Conservation (phyloP, 805 yeast genomes). For the Tetrapisispora arboricola region DNA sequence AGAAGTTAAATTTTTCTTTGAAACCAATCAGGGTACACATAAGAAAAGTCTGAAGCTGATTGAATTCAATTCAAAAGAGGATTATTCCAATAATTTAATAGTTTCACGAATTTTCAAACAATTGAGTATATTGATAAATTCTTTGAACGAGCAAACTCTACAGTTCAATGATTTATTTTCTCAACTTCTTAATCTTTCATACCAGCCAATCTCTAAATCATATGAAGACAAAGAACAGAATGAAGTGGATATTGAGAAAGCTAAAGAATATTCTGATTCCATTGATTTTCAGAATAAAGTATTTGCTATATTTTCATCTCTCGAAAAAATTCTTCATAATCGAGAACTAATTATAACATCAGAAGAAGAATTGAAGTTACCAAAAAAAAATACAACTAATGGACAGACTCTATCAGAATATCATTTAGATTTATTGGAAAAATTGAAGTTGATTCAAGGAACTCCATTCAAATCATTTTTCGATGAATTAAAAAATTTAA, state of each 20-base stretch:
- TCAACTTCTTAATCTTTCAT: background rate
- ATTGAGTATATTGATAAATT: slow-evolving; percentile 8
- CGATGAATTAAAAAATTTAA: slow-evolving; percentile 26
- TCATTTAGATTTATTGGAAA: slow-evolving; percentile 23
- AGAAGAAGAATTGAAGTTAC: slow-evolving; percentile 20
- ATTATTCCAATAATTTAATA: slow-evolving; percentile 15
- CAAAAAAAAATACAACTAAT: slow-evolving; percentile 10
- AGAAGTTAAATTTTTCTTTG: slow-evolving; percentile 18
- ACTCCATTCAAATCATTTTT: slow-evolving; percentile 23
- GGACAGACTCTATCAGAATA: slow-evolving; percentile 23
- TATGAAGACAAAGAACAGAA: slow-evolving; percentile 11
- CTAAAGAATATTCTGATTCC: slow-evolving; percentile 70
- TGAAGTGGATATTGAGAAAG: slow-evolving; percentile 37
- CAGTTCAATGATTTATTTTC: slow-evolving; percentile 13
- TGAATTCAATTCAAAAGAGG: slow-evolving; percentile 10
- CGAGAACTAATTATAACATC: slow-evolving; percentile 26
- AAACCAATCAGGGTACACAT: background rate
- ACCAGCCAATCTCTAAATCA: slow-evolving; percentile 21
- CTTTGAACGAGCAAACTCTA: slow-evolving; percentile 19
- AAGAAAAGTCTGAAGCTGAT: slow-evolving; percentile 7
- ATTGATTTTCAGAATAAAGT: slow-evolving; percentile 67
- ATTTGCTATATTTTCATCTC: slow-evolving; percentile 44
- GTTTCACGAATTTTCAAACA: slow-evolving; percentile 16
- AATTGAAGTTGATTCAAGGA: slow-evolving; percentile 17
- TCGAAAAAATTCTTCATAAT: slow-evolving; percentile 40